A percentile compares a stretch with the other conserved stretches of the same genome.
These are phyloP conservation scores for Nitzschia palea DNA, from an alignment of 108 stramenopile genomes.

Conservation along the genomic window DNA sequence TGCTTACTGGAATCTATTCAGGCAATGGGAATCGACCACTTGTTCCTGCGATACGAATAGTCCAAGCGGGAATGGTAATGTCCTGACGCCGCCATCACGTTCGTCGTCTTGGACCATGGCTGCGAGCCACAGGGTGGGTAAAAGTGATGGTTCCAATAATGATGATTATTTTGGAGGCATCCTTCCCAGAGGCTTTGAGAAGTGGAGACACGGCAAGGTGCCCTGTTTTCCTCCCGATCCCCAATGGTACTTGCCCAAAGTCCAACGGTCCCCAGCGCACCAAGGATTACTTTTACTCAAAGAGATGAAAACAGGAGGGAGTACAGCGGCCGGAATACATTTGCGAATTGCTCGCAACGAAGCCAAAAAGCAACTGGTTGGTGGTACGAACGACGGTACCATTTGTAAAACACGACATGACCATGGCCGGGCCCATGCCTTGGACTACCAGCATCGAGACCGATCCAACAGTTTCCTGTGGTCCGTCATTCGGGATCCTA, in stretches of 20 bases:
- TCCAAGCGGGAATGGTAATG: too few species aligned
- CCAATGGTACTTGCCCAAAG: background rate
- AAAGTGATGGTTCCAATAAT: background rate
- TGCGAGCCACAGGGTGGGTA: too few species aligned
- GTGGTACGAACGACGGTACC: too few species aligned
- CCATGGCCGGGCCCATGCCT: background rate
- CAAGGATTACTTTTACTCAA: constrained; percentile 36
- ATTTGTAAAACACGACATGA: background rate
- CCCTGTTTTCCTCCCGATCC: constrained; percentile 1
- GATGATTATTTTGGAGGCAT: background rate
- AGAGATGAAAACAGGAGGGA: constrained; percentile 29
- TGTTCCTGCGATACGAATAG: too few species aligned
- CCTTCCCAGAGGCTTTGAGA: background rate
- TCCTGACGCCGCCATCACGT: too few species aligned
- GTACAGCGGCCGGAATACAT: constrained; percentile 31
- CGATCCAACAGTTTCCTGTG: constrained; percentile 21
- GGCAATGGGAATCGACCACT: too few species aligned
- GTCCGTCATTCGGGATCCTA: constrained; percentile 35
- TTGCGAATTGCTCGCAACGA: constrained; percentile 43
- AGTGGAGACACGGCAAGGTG: background rate
- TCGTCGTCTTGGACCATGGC: too few species aligned
- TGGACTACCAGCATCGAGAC: constrained; percentile 16
- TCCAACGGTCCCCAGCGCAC: constrained; percentile 11
- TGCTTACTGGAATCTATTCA: too few species aligned
- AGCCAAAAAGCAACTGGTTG: too few species aligned